These are phyloP conservation scores for Hanseniaspora gamundiae DNA, from an alignment of 1,139 yeast species.

Conservation along the genomic window DNA sequence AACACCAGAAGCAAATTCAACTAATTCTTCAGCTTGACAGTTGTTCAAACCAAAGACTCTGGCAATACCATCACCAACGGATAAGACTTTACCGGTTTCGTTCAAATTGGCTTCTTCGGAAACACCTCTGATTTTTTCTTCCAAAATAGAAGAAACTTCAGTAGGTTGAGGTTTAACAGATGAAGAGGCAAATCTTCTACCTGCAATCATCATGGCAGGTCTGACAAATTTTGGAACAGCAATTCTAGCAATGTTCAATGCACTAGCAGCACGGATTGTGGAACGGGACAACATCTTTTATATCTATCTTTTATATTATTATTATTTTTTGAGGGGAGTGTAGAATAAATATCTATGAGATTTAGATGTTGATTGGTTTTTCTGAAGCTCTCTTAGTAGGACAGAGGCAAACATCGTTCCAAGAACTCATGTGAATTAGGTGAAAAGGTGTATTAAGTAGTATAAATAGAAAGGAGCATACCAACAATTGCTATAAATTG, in stretches of 20 bases:
- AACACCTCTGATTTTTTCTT: slow-evolving; percentile 98
- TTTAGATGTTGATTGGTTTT: no score
- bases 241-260: slow-evolving; percentile 34
- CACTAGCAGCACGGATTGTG: slow-evolving; percentile 68
- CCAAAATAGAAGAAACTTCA: slow-evolving; percentile 97
- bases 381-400: no score
- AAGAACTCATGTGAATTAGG: no score
- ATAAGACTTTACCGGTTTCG: slow-evolving; percentile 98
- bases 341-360: no score
- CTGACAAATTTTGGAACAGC: slow-evolving; percentile 57
- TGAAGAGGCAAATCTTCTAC: slow-evolving; percentile 81
- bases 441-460: no score
- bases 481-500: no score
- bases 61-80: slow-evolving; percentile 99
- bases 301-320: not conserved
- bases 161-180: slow-evolving; percentile 85
- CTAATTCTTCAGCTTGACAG: slow-evolving; percentile 99
- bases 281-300: slow-evolving; percentile 66
- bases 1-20: slow-evolving; percentile 98
- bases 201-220: slow-evolving; percentile 54
- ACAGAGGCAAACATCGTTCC: no score
- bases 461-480: no score
- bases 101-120: slow-evolving; percentile 94
- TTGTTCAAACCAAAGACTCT: slow-evolving; percentile 99
- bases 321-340: not conserved